Evolutionary conservation across 2,329 filamentous ascomycete species (phyloP).

Genomic region (Elsinoe arachidis): DNA sequence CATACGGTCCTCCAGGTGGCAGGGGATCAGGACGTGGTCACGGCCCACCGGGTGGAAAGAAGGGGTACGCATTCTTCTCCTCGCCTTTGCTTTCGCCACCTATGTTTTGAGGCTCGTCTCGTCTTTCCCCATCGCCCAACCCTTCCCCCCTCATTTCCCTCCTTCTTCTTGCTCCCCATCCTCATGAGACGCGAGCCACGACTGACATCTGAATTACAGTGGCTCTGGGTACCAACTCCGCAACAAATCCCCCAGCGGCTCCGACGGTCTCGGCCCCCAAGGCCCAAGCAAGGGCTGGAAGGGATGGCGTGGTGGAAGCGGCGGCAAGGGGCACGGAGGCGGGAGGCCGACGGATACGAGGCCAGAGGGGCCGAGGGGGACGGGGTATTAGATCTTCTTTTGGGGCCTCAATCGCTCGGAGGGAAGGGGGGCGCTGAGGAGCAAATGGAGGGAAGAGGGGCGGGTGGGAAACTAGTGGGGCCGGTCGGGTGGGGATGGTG

Average conservation of each 20-base stretch:
- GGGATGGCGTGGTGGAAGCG: not conserved
- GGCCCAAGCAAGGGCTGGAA: not conserved
- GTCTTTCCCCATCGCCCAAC: too few species aligned
- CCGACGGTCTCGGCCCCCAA: not conserved
- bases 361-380: not conserved
- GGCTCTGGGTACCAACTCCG: too few species aligned
- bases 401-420: too few species aligned
- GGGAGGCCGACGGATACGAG: not conserved
- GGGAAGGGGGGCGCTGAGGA: too few species aligned
- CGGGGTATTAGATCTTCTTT: not conserved
- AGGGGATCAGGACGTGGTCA: not conserved
- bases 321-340: not conserved
- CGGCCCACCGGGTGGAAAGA: not conserved
- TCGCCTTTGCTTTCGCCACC: too few species aligned
- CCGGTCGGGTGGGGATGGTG: not conserved
- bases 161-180: too few species aligned
- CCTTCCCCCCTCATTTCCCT: too few species aligned
- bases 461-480: not conserved
- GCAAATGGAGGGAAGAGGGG: not conserved
- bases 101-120: too few species aligned
- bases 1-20: constrained; percentile 1
- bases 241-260: not conserved
- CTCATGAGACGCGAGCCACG: too few species aligned
- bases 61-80: too few species aligned
- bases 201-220: too few species aligned